A percentile compares a stretch with the other conserved stretches of the same genome.
These are phyloP conservation scores for Coemansia sp. DNA, from an alignment of 192 early-diverging fungal genomes.

Conservation along the genomic window DNA sequence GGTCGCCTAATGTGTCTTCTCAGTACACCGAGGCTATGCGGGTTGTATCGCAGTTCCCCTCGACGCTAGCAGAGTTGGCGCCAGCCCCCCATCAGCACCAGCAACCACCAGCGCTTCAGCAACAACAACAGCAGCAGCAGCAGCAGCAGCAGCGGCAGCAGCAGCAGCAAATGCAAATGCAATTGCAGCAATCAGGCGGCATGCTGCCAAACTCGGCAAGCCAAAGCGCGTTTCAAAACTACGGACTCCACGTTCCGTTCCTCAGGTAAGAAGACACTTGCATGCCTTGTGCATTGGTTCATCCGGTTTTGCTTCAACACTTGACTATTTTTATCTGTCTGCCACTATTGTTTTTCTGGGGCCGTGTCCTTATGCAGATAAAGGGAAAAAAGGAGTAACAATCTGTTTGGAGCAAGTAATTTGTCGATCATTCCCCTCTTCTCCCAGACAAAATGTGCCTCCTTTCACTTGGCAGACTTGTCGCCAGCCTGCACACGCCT, in stretches of 20 bases:
- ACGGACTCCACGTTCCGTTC: slow-evolving; percentile 32
- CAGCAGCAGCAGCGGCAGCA: too few species aligned
- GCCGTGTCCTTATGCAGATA: slow-evolving; percentile 1
- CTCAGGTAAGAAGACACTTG: slow-evolving; percentile 14
- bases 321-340: slow-evolving; percentile 9
- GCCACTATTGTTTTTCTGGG: neutral
- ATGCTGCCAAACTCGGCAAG: neutral
- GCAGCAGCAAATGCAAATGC: neutral
- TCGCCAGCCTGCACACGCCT: neutral
- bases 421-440: neutral
- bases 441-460: neutral
- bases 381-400: slow-evolving; percentile 3
- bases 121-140: too few species aligned
- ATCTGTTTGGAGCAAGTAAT: neutral
- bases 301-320: neutral
- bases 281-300: slow-evolving; percentile 2
- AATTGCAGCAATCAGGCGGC: neutral
- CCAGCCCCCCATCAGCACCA: neutral
- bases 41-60: neutral
- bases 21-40: neutral
- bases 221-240: slow-evolving; percentile 23
- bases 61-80: neutral
- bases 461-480: neutral
- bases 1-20: slow-evolving; percentile 6
- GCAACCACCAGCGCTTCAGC: too few species aligned